phyloP scores from a whole-genome alignment of 2,329 filamentous ascomycete genomes.

The Coniella lustricola region DNA sequence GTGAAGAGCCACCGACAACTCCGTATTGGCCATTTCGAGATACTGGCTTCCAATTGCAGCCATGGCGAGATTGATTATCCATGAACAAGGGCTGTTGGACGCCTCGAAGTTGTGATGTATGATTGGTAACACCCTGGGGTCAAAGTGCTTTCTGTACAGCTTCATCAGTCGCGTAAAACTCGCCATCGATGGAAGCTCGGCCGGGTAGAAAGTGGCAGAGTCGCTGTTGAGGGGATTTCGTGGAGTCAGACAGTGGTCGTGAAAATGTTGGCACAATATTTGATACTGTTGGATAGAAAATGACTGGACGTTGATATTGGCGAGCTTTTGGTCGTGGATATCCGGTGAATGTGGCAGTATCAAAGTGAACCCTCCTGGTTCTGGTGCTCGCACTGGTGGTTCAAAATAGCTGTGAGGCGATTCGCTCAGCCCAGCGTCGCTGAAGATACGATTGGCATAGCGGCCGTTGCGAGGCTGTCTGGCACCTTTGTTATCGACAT shows the following conservation, averaged over 20 bases:
- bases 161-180: neutral
- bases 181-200: constrained; percentile 2
- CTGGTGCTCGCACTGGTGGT: neutral
- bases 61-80: constrained; percentile 8
- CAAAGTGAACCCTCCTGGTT: neutral
- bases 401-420: neutral
- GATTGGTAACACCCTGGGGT: constrained; percentile 6
- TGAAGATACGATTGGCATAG: constrained; percentile 8
- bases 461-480: constrained; percentile 8
- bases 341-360: neutral
- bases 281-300: constrained; percentile 5
- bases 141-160: constrained; percentile 8
- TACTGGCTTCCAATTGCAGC: constrained; percentile 11
- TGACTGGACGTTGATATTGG: neutral
- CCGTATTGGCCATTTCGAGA: neutral
- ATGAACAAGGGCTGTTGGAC: neutral
- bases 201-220: neutral
- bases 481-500: constrained; percentile 10
- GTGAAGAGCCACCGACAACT: constrained; percentile 4
- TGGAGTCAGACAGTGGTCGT: constrained; percentile 3
- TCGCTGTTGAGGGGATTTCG: no score
- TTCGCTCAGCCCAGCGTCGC: neutral
- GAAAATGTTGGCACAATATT: constrained; percentile 7
- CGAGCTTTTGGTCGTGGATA: neutral
- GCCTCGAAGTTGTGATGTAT: neutral